Evolutionary conservation across 2,329 filamentous ascomycete species (phyloP).

Genomic region (Graphilbum fragrans): DNA sequence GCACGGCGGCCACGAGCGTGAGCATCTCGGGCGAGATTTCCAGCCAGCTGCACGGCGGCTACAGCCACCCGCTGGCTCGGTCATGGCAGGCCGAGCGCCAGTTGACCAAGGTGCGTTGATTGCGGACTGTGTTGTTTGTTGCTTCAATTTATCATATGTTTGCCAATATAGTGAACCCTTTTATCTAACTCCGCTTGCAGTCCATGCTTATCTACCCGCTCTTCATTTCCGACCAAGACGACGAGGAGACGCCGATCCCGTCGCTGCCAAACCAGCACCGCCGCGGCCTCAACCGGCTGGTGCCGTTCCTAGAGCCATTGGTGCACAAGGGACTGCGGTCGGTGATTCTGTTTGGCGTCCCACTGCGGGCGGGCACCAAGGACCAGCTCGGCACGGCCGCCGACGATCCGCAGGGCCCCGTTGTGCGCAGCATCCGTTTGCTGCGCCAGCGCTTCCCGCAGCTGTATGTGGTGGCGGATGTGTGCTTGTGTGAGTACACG

Average conservation of each 20-base stretch:
- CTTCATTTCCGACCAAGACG: conserved; percentile 87
- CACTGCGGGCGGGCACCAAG: conserved; percentile 67
- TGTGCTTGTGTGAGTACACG: conserved; percentile 97
- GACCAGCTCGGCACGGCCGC: conserved; percentile 85
- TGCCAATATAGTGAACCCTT: background rate
- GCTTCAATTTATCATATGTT: no score
- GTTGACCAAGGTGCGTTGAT: conserved; percentile 59
- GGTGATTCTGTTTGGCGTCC: conserved; percentile 93
- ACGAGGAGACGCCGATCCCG: conserved; percentile 82
- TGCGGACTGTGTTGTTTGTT: background rate
- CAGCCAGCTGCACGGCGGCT: conserved; percentile 73
- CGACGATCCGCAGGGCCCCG: conserved; percentile 85
- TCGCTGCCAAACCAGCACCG: conserved; percentile 86
- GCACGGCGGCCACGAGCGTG: conserved; percentile 55
- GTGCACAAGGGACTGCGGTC: conserved; percentile 82
- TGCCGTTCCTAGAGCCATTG: conserved; percentile 75
- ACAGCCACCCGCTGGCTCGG: conserved; percentile 66
- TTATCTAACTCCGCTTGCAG: conserved; percentile 28
- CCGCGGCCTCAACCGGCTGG: conserved; percentile 73
- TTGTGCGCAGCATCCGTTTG: conserved; percentile 76
- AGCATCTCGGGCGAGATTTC: conserved; percentile 66
- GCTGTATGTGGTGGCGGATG: conserved; percentile 83
- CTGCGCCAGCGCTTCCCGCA: conserved; percentile 77
- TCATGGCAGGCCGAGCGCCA: conserved; percentile 78
- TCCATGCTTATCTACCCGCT: conserved; percentile 98